These are phyloP conservation scores for Gentiana dahurica DNA, from an alignment of 257 asterid species.

Conservation along the genomic window DNA sequence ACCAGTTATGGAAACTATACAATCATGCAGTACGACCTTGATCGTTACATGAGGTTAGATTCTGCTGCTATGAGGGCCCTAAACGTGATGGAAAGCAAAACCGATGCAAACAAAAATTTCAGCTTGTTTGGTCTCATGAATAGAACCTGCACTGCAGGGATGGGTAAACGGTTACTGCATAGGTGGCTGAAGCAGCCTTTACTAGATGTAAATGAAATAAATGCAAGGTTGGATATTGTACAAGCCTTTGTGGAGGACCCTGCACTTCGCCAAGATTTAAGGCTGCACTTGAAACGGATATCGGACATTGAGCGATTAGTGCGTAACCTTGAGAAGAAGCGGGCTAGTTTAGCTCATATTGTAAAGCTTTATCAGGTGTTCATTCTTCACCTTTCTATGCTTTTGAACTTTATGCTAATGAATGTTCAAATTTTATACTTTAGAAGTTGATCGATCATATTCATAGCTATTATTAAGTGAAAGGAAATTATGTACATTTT, in stretches of 20 bases:
- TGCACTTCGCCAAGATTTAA: constrained; percentile 68
- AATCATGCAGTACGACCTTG: constrained; percentile 57
- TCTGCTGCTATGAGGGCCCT: constrained; percentile 99
- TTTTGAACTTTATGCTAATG: constrained; percentile 3
- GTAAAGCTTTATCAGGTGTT: constrained; percentile 95
- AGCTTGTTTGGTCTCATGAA: constrained; percentile 94
- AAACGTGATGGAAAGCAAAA: constrained; percentile 94
- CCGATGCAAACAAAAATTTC: constrained; percentile 91
- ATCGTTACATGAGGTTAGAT: constrained; percentile 89
- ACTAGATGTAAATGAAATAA: constrained; percentile 68
- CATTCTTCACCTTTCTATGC: not conserved
- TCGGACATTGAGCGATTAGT: constrained; percentile 80
- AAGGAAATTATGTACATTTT: too few species aligned
- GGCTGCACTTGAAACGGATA: constrained; percentile 88
- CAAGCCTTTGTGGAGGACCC: constrained; percentile 93
- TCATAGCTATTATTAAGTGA: too few species aligned
- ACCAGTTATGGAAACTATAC: constrained; percentile 74
- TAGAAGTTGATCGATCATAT: not conserved
- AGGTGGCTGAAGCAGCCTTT: constrained; percentile 94
- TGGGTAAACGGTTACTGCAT: constrained; percentile 91
- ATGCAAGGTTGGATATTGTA: constrained; percentile 71
- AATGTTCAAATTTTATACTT: not conserved
- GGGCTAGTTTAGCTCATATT: constrained; percentile 68
- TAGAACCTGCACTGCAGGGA: constrained; percentile 94
- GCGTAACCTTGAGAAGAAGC: constrained; percentile 68